phyloP scores from a whole-genome alignment of 2,329 filamentous ascomycete species.

The Scedosporium minutisporum region DNA sequence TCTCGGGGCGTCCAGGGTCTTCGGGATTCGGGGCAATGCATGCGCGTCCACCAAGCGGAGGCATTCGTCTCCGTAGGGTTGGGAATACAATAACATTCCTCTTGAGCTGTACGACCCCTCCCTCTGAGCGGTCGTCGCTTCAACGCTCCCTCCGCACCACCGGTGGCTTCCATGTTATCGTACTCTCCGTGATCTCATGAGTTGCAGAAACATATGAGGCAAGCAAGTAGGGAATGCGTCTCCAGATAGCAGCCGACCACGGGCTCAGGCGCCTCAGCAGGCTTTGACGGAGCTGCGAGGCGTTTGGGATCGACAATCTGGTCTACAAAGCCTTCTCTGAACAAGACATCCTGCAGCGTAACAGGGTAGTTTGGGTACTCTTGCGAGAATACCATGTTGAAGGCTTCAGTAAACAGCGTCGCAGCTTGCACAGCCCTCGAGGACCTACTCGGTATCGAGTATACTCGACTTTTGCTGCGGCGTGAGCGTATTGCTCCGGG shows the following conservation, averaged over 20 bases:
- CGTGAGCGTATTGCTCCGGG: conserved; percentile 37
- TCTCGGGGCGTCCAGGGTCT: conserved; percentile 41
- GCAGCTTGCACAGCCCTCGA: conserved; percentile 33
- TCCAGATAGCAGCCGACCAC: conserved; percentile 28
- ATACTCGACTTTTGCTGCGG: conserved; percentile 45
- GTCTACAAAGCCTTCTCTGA: conserved; percentile 45
- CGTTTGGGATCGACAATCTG: conserved; percentile 44
- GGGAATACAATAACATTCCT: conserved; percentile 2
- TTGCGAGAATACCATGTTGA: conserved; percentile 42
- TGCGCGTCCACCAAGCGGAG: background rate
- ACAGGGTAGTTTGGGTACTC: conserved; percentile 27
- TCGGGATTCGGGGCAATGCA: background rate
- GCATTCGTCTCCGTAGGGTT: conserved; percentile 7
- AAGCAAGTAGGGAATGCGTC: conserved; percentile 46
- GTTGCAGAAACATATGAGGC: conserved; percentile 49
- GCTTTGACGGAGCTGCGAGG: conserved; percentile 22
- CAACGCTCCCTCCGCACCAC: conserved; percentile 3
- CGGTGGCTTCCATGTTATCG: conserved; percentile 34
- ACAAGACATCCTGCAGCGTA: conserved; percentile 40
- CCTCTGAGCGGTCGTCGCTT: conserved; percentile 5
- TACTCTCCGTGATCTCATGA: conserved; percentile 55
- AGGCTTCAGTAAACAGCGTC: conserved; percentile 44
- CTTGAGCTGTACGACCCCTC: background rate
- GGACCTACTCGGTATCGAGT: conserved; percentile 33
- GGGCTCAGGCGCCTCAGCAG: conserved; percentile 18